Percentiles rank a stretch among this genome's conserved stretches.
These are phyloP conservation scores for Phlebiopsis gigantea DNA, from an alignment of 768 basidiomycete genomes.

Conservation along the genomic window DNA sequence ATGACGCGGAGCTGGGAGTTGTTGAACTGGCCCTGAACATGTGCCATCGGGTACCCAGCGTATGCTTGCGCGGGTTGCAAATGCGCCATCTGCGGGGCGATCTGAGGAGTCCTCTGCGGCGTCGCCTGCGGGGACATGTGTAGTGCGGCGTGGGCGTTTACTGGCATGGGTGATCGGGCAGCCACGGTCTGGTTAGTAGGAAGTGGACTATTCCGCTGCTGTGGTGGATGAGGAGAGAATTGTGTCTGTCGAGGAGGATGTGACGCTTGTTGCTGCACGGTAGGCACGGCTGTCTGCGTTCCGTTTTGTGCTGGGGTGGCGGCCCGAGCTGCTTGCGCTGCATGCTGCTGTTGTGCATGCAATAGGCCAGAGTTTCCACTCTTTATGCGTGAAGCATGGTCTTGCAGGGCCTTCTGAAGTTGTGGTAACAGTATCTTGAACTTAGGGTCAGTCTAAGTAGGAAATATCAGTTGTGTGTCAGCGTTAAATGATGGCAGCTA, in stretches of 20 bases:
- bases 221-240: constrained; percentile 9
- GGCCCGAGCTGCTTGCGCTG: too few species aligned
- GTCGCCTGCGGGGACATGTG: background rate
- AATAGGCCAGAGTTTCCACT: too few species aligned
- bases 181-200: constrained; percentile 13
- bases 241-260: constrained; percentile 10
- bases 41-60: constrained; percentile 6
- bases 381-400: background rate
- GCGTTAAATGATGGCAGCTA: background rate
- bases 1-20: constrained; percentile 10
- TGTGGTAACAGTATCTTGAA: background rate
- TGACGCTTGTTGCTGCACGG: constrained; percentile 6
- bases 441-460: background rate
- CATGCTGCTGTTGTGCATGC: too few species aligned
- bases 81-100: constrained; percentile 13
- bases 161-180: constrained; percentile 21
- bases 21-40: constrained; percentile 9
- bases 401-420: background rate
- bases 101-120: background rate
- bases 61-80: constrained; percentile 15
- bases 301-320: background rate
- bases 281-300: background rate
- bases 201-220: constrained; percentile 14
- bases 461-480: background rate
- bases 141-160: constrained; percentile 11